phyloP scores from a whole-genome alignment of 345 rosid species.

The Salix exigua region DNA sequence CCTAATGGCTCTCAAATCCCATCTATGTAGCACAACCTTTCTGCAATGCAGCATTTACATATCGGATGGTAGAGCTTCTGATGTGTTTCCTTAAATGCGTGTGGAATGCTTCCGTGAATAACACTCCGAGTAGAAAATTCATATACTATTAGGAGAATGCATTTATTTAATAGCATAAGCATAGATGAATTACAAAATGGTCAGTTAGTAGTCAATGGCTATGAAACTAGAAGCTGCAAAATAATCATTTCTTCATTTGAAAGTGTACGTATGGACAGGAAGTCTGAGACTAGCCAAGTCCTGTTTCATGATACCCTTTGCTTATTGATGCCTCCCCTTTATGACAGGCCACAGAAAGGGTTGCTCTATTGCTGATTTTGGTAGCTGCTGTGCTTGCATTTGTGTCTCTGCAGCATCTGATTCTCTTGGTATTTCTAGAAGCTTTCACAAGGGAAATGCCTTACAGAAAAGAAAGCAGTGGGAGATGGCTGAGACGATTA shows the following conservation, averaged over 20 bases:
- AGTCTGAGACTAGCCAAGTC: background rate
- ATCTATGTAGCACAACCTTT: background rate
- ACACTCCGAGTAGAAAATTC: no score
- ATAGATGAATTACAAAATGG: no score
- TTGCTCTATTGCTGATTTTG: slow-evolving; percentile 52
- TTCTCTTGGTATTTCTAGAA: slow-evolving; percentile 56
- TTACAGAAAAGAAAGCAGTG: slow-evolving; percentile 69
- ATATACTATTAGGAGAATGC: no score
- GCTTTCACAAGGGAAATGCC: slow-evolving; percentile 74
- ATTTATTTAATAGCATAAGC: no score
- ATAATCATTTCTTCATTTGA: background rate
- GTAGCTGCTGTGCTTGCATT: slow-evolving; percentile 51
- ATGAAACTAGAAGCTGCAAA: no score
- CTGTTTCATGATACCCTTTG: background rate
- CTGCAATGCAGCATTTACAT: background rate
- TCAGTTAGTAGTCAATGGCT: no score
- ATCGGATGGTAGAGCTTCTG: background rate
- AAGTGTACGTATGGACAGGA: background rate
- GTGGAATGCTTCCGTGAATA: background rate
- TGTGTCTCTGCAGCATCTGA: slow-evolving; percentile 50
- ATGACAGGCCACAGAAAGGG: slow-evolving; percentile 70
- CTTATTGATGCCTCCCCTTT: background rate
- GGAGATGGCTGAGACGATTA: slow-evolving; percentile 56
- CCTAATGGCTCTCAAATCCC: background rate
- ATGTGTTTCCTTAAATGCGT: background rate